phyloP scores from a whole-genome alignment of 202 grass and related monocot species.

The Zoysia matrella region DNA sequence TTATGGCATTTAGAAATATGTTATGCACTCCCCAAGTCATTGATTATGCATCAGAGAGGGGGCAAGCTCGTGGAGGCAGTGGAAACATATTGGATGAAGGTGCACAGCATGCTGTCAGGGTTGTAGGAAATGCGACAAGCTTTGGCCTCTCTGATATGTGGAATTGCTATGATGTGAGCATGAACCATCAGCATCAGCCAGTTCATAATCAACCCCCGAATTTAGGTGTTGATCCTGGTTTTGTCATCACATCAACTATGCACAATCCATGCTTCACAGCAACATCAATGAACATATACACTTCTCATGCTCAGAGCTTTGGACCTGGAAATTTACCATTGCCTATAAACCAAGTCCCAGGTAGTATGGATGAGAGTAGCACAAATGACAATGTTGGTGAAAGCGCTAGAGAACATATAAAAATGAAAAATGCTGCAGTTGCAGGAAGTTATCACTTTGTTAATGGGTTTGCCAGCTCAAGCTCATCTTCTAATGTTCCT shows the following conservation, averaged over 20 bases:
- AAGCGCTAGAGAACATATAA: slow-evolving; percentile 52
- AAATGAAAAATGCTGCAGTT: slow-evolving; percentile 61
- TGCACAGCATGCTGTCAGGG: not conserved
- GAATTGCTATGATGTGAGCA: slow-evolving; percentile 44
- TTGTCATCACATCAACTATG: slow-evolving; percentile 54
- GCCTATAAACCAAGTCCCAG: slow-evolving; percentile 49
- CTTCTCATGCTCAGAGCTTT: slow-evolving; percentile 51
- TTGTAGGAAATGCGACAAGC: not conserved
- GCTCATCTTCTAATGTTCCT: slow-evolving; percentile 60
- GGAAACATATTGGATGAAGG: slow-evolving; percentile 51
- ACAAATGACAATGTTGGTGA: slow-evolving; percentile 58
- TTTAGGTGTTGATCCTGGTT: slow-evolving; percentile 15
- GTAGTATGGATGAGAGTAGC: slow-evolving; percentile 53
- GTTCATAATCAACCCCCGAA: not conserved
- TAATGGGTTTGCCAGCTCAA: slow-evolving; percentile 71
- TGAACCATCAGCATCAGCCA: slow-evolving; percentile 44
- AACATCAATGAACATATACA: slow-evolving; percentile 55
- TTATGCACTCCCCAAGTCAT: too few relatives aligned
- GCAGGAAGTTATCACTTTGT: slow-evolving; percentile 57
- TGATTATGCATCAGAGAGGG: slow-evolving; percentile 56
- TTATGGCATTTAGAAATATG: too few relatives aligned
- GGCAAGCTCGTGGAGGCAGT: slow-evolving; percentile 43
- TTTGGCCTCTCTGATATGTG: slow-evolving; percentile 44
- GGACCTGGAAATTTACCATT: slow-evolving; percentile 39
- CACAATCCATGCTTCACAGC: slow-evolving; percentile 61